Evolutionary conservation across 306 rosid genomes (phyloP), one percentile per base, ranked within the genome.

Genomic region (Hylodesmum podocarpum): DNA sequence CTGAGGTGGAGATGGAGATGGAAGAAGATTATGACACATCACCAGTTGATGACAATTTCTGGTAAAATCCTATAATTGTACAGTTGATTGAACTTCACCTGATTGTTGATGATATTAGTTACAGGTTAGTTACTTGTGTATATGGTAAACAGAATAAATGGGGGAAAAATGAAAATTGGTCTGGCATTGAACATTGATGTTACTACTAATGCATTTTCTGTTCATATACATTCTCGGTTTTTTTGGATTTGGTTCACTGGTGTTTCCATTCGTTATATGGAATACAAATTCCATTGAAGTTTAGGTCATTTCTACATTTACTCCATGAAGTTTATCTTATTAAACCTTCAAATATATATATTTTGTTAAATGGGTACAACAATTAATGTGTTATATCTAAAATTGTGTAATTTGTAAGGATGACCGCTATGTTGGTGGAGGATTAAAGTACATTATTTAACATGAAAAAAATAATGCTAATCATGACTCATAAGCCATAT

Each of bases 1-100:
- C 89, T 29, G 97, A 89, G 86, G 19, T 90, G 80, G 97, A 90
- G 89, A 2, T 88, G 88, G 97, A 92, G 81, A 84, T 82, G 68
- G 95, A 90, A 83, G 21, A 62, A 1, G 89, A 82, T 33, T 55
- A 58, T 58, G 83, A 86, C 16, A 15, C 72, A 33, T 82, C 93
- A 16, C 65, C 93, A 27, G 82, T 73, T 31, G 96, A 92, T 71
- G 98, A 91, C 64, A 76, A 54, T 71, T 91, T 89, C 90, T 91
- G 97, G 97, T 95, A 86, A 88, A 88, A 73, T 72, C 34, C 19
- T 62, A 43, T 64, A 84, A 86, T 78, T 92, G 96, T 92, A 90
- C 93, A 88, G 87, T 83, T 70, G 74, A 75, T 84, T 81, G 81
- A 61, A 78, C 83, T 82, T 78, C 84, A 79, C 82, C 86, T 72